Conservation (phyloP, 106 monocot species). For the Allium fistulosum region DNA sequence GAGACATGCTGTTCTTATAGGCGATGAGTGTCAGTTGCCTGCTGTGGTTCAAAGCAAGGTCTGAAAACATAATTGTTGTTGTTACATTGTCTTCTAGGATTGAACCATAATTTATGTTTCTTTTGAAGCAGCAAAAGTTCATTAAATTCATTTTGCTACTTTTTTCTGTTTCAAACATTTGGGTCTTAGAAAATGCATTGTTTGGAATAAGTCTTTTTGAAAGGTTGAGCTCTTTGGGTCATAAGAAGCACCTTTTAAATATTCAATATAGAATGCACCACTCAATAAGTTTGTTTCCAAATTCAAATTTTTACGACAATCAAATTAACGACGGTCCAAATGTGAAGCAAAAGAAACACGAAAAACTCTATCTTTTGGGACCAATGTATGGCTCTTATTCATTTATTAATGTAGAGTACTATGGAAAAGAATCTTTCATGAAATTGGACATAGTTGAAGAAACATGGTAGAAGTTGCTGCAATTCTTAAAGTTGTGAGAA, state of each 20-base stretch:
- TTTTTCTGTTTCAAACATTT: background rate
- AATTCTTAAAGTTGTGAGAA: slow-evolving; percentile 30
- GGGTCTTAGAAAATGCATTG: slow-evolving; percentile 29
- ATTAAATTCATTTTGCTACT: too few relatives aligned
- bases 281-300: slow-evolving; percentile 61
- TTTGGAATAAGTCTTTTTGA: slow-evolving; percentile 68
- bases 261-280: slow-evolving; percentile 83
- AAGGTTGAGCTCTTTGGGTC: slow-evolving; percentile 51
- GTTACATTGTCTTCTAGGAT: background rate
- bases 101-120: background rate
- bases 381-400: slow-evolving; percentile 29
- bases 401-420: slow-evolving; percentile 27
- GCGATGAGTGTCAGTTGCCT: slow-evolving; percentile 63
- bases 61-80: background rate
- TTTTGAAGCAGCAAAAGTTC: background rate
- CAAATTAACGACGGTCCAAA: slow-evolving; percentile 28
- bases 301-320: slow-evolving; percentile 40
- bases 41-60: slow-evolving; percentile 74
- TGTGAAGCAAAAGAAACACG: slow-evolving; percentile 8
- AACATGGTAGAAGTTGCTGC: slow-evolving; percentile 51
- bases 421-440: slow-evolving; percentile 21
- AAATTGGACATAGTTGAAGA: slow-evolving; percentile 30
- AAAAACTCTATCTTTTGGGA: slow-evolving; percentile 8
- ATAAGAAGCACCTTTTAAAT: slow-evolving; percentile 48
- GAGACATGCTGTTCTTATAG: slow-evolving; percentile 49